A percentile compares a stretch with the other conserved stretches of the same genome.
Conservation (phyloP, 108 stramenopile genomes). For the Stephanodiscus triporus region DNA sequence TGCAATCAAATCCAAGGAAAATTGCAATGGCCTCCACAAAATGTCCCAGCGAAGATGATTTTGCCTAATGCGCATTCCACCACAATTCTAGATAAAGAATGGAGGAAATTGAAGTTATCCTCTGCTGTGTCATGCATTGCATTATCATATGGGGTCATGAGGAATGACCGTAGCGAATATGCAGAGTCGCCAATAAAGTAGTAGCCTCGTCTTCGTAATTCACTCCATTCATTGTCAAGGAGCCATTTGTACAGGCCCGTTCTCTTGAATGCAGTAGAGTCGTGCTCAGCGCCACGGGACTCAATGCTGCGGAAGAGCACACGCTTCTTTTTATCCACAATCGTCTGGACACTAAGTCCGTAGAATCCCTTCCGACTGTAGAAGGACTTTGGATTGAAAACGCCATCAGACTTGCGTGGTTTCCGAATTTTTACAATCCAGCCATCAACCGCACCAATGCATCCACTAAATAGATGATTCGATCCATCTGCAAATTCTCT, state of each 20-base stretch:
- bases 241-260: background rate
- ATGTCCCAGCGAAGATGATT: constrained; percentile 42
- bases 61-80: constrained; percentile 50
- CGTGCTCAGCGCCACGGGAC: constrained; percentile 8
- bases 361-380: constrained; percentile 20
- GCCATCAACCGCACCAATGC: constrained; percentile 21
- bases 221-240: background rate
- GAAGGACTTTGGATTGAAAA: constrained; percentile 26
- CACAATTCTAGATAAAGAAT: constrained; percentile 20
- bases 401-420: constrained; percentile 4
- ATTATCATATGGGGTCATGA: constrained; percentile 33
- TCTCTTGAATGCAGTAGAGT: constrained; percentile 19
- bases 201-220: constrained; percentile 7
- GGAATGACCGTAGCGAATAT: constrained; percentile 21
- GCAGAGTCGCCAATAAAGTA: constrained; percentile 41
- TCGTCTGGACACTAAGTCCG: constrained; percentile 19
- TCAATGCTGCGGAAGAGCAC: constrained; percentile 1
- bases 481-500: constrained; percentile 15
- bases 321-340: constrained; percentile 25
- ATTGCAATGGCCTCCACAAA: constrained; percentile 29
- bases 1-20: constrained; percentile 3
- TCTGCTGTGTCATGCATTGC: constrained; percentile 4
- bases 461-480: constrained; percentile 10
- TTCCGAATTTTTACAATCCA: constrained; percentile 25
- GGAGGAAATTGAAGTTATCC: constrained; percentile 40